Evolutionary conservation across 78 protist species (phyloP).

Genomic region (Dictyostelium brefeldianum): DNA sequence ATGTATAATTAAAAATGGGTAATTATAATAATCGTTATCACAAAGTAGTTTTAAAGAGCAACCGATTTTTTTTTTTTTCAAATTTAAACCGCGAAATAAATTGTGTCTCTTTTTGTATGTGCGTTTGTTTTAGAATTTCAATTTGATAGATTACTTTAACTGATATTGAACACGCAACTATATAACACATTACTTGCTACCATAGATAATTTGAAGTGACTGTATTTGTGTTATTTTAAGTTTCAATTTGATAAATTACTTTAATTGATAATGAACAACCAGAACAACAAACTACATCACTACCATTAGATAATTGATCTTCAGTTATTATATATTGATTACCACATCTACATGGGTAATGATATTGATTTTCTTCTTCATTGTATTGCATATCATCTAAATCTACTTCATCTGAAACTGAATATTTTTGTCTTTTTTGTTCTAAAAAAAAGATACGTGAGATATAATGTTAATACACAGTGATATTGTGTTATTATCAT

Average conservation of each 20-base stretch:
- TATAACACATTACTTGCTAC: too few relatives aligned
- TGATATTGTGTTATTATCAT: background rate
- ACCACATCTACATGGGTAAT: constrained; percentile 52
- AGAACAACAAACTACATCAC: constrained; percentile 27
- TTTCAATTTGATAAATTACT: constrained; percentile 32
- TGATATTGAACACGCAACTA: too few relatives aligned
- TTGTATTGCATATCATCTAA: constrained; percentile 54
- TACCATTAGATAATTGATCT: constrained; percentile 25
- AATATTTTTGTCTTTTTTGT: constrained; percentile 46
- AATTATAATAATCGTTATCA: too few relatives aligned
- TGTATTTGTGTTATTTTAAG: too few relatives aligned
- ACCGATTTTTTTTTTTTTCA: too few relatives aligned
- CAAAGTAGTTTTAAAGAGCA: too few relatives aligned
- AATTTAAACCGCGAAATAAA: background rate
- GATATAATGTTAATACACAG: background rate
- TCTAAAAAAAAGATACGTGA: too few relatives aligned
- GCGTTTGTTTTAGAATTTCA: too few relatives aligned
- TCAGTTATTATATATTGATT: constrained; percentile 25
- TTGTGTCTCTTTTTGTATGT: too few relatives aligned
- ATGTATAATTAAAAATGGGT: too few relatives aligned
- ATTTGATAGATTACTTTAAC: too few relatives aligned
- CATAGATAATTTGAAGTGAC: too few relatives aligned
- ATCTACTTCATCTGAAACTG: constrained; percentile 64
- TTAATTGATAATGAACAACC: constrained; percentile 28
- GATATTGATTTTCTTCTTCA: background rate